These are phyloP conservation scores for Mucor indicus DNA, from an alignment of 371 early-diverging fungal genomes.

Conservation along the genomic window DNA sequence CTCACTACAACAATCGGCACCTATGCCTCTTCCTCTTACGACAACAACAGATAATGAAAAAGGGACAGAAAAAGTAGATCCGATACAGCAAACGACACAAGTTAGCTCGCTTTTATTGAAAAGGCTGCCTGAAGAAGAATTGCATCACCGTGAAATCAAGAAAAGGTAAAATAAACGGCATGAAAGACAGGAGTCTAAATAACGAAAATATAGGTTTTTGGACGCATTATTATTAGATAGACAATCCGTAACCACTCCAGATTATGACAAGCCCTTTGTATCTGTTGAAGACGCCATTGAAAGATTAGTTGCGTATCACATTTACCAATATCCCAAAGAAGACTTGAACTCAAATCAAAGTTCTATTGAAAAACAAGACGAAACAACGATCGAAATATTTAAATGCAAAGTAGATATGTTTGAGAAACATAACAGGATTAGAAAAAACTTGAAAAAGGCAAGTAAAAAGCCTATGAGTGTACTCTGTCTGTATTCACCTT, in stretches of 20 bases:
- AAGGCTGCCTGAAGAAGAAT: constrained; percentile 47
- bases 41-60: too few relatives aligned
- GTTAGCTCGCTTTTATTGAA: constrained; percentile 31
- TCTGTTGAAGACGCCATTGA: constrained; percentile 61
- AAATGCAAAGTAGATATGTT: constrained; percentile 39
- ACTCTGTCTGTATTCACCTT: too few relatives aligned
- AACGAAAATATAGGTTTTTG: constrained; percentile 33
- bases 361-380: constrained; percentile 41
- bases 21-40: background rate
- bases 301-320: constrained; percentile 69
- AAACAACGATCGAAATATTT: constrained; percentile 39
- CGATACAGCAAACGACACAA: constrained; percentile 2
- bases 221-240: constrained; percentile 51
- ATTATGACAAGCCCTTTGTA: constrained; percentile 58
- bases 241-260: constrained; percentile 41
- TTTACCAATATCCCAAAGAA: constrained; percentile 64
- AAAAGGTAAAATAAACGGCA: constrained; percentile 42
- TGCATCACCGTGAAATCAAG: constrained; percentile 43
- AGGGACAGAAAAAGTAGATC: background rate
- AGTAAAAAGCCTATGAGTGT: too few relatives aligned
- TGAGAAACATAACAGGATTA: constrained; percentile 25
- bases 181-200: too few relatives aligned
- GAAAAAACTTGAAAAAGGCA: constrained; percentile 23
- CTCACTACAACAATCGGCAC: too few relatives aligned
- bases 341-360: constrained; percentile 58